Evolutionary conservation across 2,329 filamentous ascomycete genomes (phyloP), one percentile per base, ranked within the genome.

Genomic region (Fusarium siculi): DNA sequence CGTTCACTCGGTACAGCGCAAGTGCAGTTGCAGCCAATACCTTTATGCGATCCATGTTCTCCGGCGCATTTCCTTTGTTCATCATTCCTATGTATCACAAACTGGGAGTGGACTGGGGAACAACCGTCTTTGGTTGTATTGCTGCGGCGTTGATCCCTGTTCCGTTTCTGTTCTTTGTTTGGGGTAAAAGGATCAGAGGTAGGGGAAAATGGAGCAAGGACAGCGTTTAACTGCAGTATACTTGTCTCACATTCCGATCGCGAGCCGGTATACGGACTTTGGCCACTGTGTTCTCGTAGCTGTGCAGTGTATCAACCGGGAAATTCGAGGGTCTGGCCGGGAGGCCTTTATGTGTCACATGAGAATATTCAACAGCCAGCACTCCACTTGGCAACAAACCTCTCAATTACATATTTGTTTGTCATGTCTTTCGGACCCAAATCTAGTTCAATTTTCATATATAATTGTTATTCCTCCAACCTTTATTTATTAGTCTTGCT

Each of bases 31-130:
- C 54, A 4, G 43, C 54, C 2, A 63, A 63, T 36, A 49, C 61
- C 14, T 60, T 63, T 12, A 59, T 63, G 42, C 54, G 61, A 6
- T 60, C 61, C 1, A 63, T 60, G 36, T 49, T 63, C 21, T 59
- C 54, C 0, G 61, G 54, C 6, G 43, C 61, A 1, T 63, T 63
- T 30, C 54, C 61, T 15, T 19, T 63, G 15, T 63, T 63, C 23
- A 63, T 60, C 23, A 63, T 63, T 1, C 59, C 52, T 1, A 58
- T 63, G 42, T 63, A 58, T 4, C 59, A 47, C 28, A 58, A 34
- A 4, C 59, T 63, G 16, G 59, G 52, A 1, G 52, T 63, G 18
- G 25, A 63, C 25, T 63, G 59, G 59, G 59, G 59, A 28, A 47
- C 52, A 23, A 58, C 40, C 1, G 59, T 63, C 5, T 63, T 63